Conservation (phyloP, 495 filamentous ascomycete genomes). For the Chaetomium cochliodes region DNA sequence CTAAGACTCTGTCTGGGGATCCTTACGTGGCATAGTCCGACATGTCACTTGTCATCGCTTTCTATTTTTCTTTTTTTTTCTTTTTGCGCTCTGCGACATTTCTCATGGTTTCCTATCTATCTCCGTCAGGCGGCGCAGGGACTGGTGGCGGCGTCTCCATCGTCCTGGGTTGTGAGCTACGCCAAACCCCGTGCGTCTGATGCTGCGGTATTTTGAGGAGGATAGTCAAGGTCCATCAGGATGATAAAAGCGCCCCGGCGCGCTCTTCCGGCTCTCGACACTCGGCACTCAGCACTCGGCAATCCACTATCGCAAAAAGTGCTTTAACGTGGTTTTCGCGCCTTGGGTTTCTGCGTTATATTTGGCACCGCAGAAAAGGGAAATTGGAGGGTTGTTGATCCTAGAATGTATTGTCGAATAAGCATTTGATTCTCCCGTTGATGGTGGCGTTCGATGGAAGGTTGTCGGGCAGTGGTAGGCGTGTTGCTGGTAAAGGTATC, state of each 20-base stretch:
- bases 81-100: slow-evolving; percentile 17
- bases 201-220: slow-evolving; percentile 24
- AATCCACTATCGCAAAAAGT: slow-evolving; percentile 28
- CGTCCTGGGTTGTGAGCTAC: neutral
- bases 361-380: slow-evolving; percentile 25
- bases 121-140: neutral
- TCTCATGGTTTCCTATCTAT: slow-evolving; percentile 25
- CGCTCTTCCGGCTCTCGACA: slow-evolving; percentile 12
- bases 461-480: slow-evolving; percentile 25
- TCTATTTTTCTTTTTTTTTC: slow-evolving; percentile 15
- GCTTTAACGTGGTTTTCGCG: slow-evolving; percentile 25
- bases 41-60: slow-evolving; percentile 7
- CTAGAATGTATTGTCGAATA: slow-evolving; percentile 43
- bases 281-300: slow-evolving; percentile 16
- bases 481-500: slow-evolving; percentile 27
- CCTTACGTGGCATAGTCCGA: slow-evolving; percentile 4
- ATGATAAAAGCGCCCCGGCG: slow-evolving; percentile 7
- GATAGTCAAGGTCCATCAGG: slow-evolving; percentile 19
- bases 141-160: neutral
- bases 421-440: slow-evolving; percentile 40
- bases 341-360: slow-evolving; percentile 18
- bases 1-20: slow-evolving; percentile 1
- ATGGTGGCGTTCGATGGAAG: slow-evolving; percentile 32
- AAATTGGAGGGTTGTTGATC: slow-evolving; percentile 34
- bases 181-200: slow-evolving; percentile 7